phyloP scores from a whole-genome alignment of 805 yeast species.

The Saturnispora kantuleensis region DNA sequence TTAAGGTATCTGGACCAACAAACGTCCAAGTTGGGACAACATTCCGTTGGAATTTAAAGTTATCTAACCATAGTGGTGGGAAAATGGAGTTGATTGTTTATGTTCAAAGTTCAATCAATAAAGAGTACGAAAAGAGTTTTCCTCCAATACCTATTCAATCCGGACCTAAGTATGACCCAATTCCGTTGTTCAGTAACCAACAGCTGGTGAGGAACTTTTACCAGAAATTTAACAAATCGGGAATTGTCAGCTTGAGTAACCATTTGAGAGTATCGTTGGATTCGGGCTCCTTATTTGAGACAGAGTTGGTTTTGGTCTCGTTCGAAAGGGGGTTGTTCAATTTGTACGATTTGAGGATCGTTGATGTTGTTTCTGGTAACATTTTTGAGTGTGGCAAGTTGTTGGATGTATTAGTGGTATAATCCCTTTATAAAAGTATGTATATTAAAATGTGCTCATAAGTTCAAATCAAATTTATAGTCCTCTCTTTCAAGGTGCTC shows the following conservation, averaged over 20 bases:
- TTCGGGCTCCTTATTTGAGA: constrained; percentile 53
- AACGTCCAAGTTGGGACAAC: constrained; percentile 49
- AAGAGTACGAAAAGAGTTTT: constrained; percentile 28
- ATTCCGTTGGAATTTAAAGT: constrained; percentile 55
- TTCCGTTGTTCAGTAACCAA: constrained; percentile 23
- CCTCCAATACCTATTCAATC: constrained; percentile 28
- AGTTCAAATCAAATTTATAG: constrained; percentile 4
- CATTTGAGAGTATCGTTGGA: constrained; percentile 55
- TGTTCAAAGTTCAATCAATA: constrained; percentile 29
- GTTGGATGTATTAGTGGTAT: constrained; percentile 54
- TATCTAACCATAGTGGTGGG: constrained; percentile 47
- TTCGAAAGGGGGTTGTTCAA: constrained; percentile 55
- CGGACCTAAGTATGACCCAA: constrained; percentile 17
- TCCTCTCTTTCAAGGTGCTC: constrained; percentile 13
- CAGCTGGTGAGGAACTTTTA: constrained; percentile 22
- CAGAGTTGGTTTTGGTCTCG: constrained; percentile 51
- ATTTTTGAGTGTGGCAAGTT: constrained; percentile 60
- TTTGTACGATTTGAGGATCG: constrained; percentile 53
- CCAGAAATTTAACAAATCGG: constrained; percentile 36
- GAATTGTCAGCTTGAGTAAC: constrained; percentile 53
- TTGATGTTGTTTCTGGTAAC: constrained; percentile 57
- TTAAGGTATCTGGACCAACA: constrained; percentile 56
- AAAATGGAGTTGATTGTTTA: constrained; percentile 44
- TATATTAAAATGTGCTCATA: neutral
- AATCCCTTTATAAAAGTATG: neutral